Evolutionary conservation across 2,329 filamentous ascomycete species (phyloP), one percentile per base, ranked within the genome.

Genomic region (Diplodia sapinea): DNA sequence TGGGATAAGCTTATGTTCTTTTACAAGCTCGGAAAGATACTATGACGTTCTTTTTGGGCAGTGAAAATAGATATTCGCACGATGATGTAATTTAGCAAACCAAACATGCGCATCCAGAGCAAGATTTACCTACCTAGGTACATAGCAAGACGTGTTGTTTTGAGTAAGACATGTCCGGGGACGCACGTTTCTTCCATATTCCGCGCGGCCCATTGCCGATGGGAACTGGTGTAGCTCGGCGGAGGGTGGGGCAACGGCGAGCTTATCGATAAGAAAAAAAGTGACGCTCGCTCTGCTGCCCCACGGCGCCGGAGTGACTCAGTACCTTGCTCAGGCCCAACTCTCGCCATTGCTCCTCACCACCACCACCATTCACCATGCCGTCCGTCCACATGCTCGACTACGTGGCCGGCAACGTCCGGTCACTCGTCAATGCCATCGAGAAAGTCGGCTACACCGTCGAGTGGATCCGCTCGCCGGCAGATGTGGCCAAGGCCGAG

Each of bases 331-430:
- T 26, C 2, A 36, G 43, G 23, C 56, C 38, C n/a, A 43, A 33
- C 59, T 33, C 11, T n/a, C 15, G 8, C 59, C 26, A 63, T 51
- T 50, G 43, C 40, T 33, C 47, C n/a, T 26, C 4, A 51, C 11
- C 59, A 63, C 29, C 59, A 36, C 59, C 11, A 7, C 43, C 20
- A 62, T 31, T 31, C 26, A 43, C 57, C 43, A 93, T 93, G 90
- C 88, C 91, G 71, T 92, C 86, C 59, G 91, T 94, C 71, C 87
- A 94, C 81, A 82, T 95, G 85, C 83, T 90, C 65, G 88, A 98
- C 82, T 98, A 97, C 79, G 94, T 97, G 72, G 94, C 95, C 70
- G 95, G 95, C 76, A 99, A 99, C 80, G 89, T 99, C 73, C 91
- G 94, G 71, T 97, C 94, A 71, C 87, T 99, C 74, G 94, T 94